A percentile compares a stretch with the other conserved stretches of the same genome.
Conservation (phyloP, 192 early-diverging fungal genomes). For the Backusella parvicylindrica region DNA sequence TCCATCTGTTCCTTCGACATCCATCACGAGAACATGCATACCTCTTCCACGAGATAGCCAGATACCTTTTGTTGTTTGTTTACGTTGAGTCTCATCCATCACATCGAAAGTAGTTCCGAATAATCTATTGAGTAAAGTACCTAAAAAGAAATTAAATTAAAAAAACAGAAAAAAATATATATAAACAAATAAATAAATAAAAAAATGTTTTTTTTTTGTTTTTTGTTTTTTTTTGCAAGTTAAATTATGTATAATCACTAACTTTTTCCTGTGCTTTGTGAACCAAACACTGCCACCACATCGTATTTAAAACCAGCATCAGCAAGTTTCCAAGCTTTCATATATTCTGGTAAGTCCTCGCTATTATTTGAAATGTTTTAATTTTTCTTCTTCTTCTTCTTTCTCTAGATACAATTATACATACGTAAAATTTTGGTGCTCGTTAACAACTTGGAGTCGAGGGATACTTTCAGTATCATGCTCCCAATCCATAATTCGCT, state of each 20-base stretch:
- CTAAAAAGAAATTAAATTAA: slow-evolving; percentile 33
- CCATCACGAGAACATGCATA: slow-evolving; percentile 88
- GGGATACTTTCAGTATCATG: slow-evolving; percentile 28
- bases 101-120: slow-evolving; percentile 96
- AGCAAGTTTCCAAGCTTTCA: slow-evolving; percentile 78
- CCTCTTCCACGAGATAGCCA: slow-evolving; percentile 86
- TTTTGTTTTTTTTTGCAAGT: not conserved
- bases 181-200: not conserved
- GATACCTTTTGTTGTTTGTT: slow-evolving; percentile 98
- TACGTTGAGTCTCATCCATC: slow-evolving; percentile 82
- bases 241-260: slow-evolving; percentile 23
- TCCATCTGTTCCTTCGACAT: slow-evolving; percentile 99
- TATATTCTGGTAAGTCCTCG: slow-evolving; percentile 64
- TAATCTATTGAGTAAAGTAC: slow-evolving; percentile 91
- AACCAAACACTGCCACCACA: slow-evolving; percentile 97
- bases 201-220: not conserved
- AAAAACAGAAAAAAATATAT: not conserved
- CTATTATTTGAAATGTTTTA: slow-evolving; percentile 34
- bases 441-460: slow-evolving; percentile 74
- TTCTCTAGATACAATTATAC: not conserved
- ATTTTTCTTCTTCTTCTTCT: not conserved
- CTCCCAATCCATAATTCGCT: slow-evolving; percentile 16
- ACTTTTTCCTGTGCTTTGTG: slow-evolving; percentile 98
- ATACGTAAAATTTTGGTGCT: slow-evolving; percentile 80
- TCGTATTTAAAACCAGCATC: slow-evolving; percentile 94